Evolutionary conservation across 352 stramenopile genomes (phyloP).

Genomic region (Pythium phragmiticola): DNA sequence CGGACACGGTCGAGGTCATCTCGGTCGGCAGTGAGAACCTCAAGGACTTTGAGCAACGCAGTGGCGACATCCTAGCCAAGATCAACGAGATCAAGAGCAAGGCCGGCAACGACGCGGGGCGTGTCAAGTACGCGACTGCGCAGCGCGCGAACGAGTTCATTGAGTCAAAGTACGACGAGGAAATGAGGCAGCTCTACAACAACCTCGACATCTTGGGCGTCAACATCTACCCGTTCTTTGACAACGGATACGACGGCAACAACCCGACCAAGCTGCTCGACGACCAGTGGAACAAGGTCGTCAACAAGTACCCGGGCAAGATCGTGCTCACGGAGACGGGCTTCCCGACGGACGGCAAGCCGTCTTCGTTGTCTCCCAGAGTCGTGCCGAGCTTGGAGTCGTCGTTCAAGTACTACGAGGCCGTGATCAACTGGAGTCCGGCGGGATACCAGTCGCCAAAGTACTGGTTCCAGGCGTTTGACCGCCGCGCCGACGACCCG

Average conservation of each 20-base stretch:
- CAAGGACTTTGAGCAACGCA: conserved; percentile 14
- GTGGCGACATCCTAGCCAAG: conserved; percentile 26
- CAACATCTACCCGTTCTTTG: conserved; percentile 50
- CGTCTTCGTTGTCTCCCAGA: conserved; percentile 19
- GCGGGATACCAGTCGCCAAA: conserved; percentile 20
- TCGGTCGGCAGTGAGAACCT: conserved; percentile 49
- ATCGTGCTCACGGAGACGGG: conserved; percentile 37
- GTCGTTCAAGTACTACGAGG: conserved; percentile 33
- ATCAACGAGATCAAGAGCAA: conserved; percentile 34
- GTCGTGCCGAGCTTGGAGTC: conserved; percentile 23
- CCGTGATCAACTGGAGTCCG: conserved; percentile 31
- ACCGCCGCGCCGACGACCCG: conserved; percentile 32
- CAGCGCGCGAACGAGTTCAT: conserved; percentile 37
- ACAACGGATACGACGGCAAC: conserved; percentile 25
- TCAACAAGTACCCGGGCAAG: conserved; percentile 31
- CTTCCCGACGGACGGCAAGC: conserved; percentile 28
- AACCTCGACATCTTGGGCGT: conserved; percentile 30
- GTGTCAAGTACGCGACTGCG: conserved; percentile 53
- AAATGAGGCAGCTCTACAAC: conserved; percentile 12
- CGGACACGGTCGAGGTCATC: conserved; percentile 42
- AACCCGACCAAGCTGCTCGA: conserved; percentile 28
- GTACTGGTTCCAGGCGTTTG: conserved; percentile 45
- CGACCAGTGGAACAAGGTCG: conserved; percentile 27
- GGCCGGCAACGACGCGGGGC: conserved; percentile 23
- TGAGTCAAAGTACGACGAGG: conserved; percentile 21